Conservation (phyloP, 2,329 filamentous ascomycete species). For the Fusarium subglutinans region DNA sequence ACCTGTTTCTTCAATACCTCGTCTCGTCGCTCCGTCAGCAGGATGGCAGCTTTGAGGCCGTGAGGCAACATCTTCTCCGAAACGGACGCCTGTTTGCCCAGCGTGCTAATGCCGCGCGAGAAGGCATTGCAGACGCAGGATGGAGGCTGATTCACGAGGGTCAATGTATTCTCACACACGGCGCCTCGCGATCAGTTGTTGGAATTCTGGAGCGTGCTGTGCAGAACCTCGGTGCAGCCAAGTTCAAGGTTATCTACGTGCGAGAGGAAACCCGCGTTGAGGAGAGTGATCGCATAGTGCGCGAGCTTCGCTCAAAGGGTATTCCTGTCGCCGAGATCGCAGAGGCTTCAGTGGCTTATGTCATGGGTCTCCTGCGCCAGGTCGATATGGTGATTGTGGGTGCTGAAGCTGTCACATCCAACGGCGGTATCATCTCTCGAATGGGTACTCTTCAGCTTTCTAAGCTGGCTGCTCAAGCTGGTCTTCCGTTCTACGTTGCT, state of each 20-base stretch:
- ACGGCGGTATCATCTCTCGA: slow-evolving; percentile 89
- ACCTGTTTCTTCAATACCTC: slow-evolving; percentile 94
- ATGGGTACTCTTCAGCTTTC: slow-evolving; percentile 90
- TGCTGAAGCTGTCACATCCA: slow-evolving; percentile 90
- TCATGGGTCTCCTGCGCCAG: slow-evolving; percentile 63
- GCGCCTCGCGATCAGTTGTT: slow-evolving; percentile 85
- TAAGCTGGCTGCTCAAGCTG: slow-evolving; percentile 73
- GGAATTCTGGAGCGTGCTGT: slow-evolving; percentile 76
- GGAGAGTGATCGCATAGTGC: slow-evolving; percentile 77
- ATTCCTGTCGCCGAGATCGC: slow-evolving; percentile 76
- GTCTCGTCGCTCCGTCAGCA: slow-evolving; percentile 75
- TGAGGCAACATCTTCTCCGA: slow-evolving; percentile 82
- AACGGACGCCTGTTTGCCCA: slow-evolving; percentile 89
- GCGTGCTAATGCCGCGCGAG: slow-evolving; percentile 84
- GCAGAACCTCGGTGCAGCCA: slow-evolving; percentile 63
- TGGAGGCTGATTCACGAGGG: slow-evolving; percentile 82
- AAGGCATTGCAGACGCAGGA: slow-evolving; percentile 83
- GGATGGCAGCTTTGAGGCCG: slow-evolving; percentile 73
- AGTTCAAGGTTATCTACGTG: slow-evolving; percentile 88
- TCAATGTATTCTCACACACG: slow-evolving; percentile 87
- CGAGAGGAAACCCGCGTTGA: slow-evolving; percentile 62
- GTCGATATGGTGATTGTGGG: slow-evolving; percentile 75
- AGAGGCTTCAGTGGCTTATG: slow-evolving; percentile 78
- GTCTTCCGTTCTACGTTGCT: slow-evolving; percentile 88
- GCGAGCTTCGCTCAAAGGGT: slow-evolving; percentile 74